These are phyloP conservation scores for Phanerochaete sordida DNA, from an alignment of 768 basidiomycete species.

Conservation along the genomic window DNA sequence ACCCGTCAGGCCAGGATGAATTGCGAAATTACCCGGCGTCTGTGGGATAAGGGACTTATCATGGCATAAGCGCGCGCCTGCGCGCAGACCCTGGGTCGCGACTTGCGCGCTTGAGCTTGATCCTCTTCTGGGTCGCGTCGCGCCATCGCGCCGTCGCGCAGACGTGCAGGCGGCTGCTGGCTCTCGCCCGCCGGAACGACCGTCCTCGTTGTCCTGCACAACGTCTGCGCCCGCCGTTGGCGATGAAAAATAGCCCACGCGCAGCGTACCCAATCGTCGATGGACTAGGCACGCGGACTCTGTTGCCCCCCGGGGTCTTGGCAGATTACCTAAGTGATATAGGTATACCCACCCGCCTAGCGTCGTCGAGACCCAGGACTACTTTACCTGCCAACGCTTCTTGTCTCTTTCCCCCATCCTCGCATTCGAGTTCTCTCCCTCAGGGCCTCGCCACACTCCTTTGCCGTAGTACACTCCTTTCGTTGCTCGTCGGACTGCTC, in stretches of 20 bases:
- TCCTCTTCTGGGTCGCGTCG: not conserved
- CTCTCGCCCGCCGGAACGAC: not conserved
- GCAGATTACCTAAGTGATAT: constrained; percentile 21
- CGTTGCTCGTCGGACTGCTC: not conserved
- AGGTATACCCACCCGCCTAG: constrained; percentile 3
- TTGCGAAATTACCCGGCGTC: not conserved
- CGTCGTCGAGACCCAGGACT: not conserved
- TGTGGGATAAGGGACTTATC: not conserved
- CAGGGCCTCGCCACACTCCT: constrained; percentile 25
- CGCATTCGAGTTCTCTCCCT: constrained; percentile 9
- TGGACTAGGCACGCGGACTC: not conserved
- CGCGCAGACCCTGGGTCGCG: too few relatives aligned
- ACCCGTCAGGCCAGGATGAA: not conserved
- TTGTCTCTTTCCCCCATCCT: constrained; percentile 12
- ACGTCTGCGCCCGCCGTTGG: not conserved
- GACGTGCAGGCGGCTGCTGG: not conserved
- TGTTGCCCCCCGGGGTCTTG: constrained; percentile 8
- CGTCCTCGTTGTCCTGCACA: not conserved
- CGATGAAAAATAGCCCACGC: not conserved
- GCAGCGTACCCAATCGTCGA: not conserved
- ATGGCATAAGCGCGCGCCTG: not conserved
- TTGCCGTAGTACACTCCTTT: constrained; percentile 23
- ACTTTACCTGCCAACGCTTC: constrained; percentile 4
- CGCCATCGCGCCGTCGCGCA: not conserved
- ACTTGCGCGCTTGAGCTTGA: too few relatives aligned